Conservation (phyloP, 2,329 filamentous ascomycete genomes). For the Xylariaceae sp. region DNA sequence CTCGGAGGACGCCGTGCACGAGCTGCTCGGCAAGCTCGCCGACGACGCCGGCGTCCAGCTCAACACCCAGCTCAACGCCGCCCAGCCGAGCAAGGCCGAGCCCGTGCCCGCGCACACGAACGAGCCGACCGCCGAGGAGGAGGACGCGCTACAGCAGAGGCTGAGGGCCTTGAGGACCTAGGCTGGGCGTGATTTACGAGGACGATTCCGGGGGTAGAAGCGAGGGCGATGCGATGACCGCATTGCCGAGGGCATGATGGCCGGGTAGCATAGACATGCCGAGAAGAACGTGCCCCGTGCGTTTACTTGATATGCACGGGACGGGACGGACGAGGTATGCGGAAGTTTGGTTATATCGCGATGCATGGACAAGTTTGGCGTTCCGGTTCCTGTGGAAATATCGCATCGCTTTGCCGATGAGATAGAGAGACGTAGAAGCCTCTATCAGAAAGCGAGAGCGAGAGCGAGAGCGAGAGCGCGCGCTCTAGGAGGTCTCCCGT, state of each 20-base stretch:
- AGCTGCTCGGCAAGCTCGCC: constrained; percentile 80
- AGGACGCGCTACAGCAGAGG: constrained; percentile 71
- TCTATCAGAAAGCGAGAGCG: not conserved
- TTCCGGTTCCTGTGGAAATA: constrained; percentile 11
- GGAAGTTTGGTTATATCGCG: constrained; percentile 17
- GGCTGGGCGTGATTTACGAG: constrained; percentile 3
- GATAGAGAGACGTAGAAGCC: not conserved
- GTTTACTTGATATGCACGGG: not conserved
- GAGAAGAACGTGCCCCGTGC: not conserved
- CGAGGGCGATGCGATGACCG: not conserved
- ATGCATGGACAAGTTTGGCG: constrained; percentile 18
- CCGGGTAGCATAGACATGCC: not conserved
- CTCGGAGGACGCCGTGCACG: constrained; percentile 83
- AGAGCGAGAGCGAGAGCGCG: too few relatives aligned
- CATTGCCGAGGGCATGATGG: not conserved
- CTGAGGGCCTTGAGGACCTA: constrained; percentile 59
- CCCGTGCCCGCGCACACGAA: constrained; percentile 52
- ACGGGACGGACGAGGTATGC: not conserved
- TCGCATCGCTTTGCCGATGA: not conserved
- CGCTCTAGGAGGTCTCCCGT: not conserved
- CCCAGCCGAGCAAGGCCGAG: constrained; percentile 59
- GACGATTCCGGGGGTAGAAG: not conserved
- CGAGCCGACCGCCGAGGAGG: constrained; percentile 75
- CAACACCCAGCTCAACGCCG: constrained; percentile 69
- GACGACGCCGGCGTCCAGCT: constrained; percentile 87